A percentile compares a stretch with the other conserved stretches of the same genome.
Evolutionary conservation across 768 basidiomycete genomes (phyloP).

Genomic region (Psilocybe subaeruginosa): DNA sequence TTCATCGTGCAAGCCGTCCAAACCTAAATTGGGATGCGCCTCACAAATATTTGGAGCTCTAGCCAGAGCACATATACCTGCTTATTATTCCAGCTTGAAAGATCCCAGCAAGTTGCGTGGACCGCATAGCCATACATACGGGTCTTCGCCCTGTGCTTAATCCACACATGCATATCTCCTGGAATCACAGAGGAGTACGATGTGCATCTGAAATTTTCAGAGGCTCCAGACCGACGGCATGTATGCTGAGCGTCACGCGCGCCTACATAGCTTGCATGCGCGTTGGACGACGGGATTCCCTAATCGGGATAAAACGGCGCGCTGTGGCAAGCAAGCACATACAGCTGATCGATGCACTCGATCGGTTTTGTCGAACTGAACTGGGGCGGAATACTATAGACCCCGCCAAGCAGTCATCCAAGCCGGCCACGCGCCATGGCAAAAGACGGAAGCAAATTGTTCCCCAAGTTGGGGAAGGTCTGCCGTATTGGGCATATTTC

Average conservation of each 20-base stretch:
- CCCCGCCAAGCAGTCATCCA: slow-evolving; percentile 5
- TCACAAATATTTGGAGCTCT: neutral
- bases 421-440: slow-evolving; percentile 3
- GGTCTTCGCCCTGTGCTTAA: too few relatives aligned
- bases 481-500: neutral
- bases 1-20: slow-evolving; percentile 4
- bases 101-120: too few relatives aligned
- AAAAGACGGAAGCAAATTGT: neutral
- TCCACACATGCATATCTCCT: too few relatives aligned
- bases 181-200: too few relatives aligned
- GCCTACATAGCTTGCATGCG: neutral
- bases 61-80: neutral
- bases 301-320: slow-evolving; percentile 12
- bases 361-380: slow-evolving; percentile 11
- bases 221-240: neutral
- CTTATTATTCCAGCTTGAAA: too few relatives aligned
- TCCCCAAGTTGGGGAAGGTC: neutral
- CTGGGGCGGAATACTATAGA: neutral
- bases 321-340: slow-evolving; percentile 9
- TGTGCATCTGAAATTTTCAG: too few relatives aligned
- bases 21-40: slow-evolving; percentile 4
- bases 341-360: slow-evolving; percentile 14
- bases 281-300: neutral
- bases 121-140: too few relatives aligned
- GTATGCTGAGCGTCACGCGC: neutral